A percentile compares a stretch with the other conserved stretches of the same genome.
Conservation (phyloP, 305 asterid species). For the Fraxinus velutina region DNA sequence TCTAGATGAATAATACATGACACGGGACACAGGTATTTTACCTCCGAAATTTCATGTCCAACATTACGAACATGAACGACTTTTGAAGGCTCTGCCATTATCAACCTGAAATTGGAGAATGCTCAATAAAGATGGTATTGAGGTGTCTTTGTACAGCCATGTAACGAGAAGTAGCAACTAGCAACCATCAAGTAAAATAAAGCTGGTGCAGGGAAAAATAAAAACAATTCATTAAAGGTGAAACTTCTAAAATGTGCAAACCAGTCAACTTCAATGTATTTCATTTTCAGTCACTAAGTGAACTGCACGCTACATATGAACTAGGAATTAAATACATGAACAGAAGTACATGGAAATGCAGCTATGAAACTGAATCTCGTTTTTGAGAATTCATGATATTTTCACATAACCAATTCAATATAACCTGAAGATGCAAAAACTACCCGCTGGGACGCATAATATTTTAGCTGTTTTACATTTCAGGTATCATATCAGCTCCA, state of each 20-base stretch:
- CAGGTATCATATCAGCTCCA: constrained; percentile 8
- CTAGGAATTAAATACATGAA: constrained; percentile 16
- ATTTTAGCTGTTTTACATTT: neutral
- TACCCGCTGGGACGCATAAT: neutral
- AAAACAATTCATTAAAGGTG: neutral
- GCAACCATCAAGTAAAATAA: neutral
- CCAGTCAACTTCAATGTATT: neutral
- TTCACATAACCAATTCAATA: neutral
- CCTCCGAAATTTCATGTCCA: constrained; percentile 97
- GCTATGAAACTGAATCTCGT: neutral
- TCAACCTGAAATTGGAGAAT: constrained; percentile 32
- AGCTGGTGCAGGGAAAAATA: neutral
- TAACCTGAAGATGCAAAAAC: neutral
- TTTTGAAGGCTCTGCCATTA: constrained; percentile 87
- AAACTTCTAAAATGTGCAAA: neutral
- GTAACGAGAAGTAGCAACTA: neutral
- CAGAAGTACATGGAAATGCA: constrained; percentile 10
- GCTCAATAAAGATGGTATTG: neutral
- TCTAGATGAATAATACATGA: too few species aligned
- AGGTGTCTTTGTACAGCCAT: neutral
- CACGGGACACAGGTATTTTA: constrained; percentile 13
- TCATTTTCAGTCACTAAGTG: constrained; percentile 3
- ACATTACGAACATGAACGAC: constrained; percentile 94
- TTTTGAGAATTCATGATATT: neutral
- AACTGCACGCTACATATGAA: neutral